A percentile compares a stretch with the other conserved stretches of the same genome.
These are phyloP conservation scores for Sorghum bicolor DNA, from an alignment of 176 grass and related monocot genomes.

Conservation along the genomic window DNA sequence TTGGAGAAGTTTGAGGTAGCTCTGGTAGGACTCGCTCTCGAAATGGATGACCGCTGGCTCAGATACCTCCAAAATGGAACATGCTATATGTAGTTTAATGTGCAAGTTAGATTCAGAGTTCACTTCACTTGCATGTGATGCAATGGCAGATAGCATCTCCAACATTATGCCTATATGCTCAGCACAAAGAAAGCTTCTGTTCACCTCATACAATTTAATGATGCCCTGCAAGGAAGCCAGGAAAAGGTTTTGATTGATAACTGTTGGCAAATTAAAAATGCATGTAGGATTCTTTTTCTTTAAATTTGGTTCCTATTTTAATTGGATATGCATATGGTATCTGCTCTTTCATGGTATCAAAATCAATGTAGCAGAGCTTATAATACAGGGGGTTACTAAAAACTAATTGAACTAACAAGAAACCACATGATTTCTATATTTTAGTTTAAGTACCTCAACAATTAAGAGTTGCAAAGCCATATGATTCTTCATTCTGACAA, in stretches of 20 bases:
- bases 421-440: slow-evolving; percentile 24
- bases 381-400: background rate
- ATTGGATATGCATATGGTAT: background rate
- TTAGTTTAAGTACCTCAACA: slow-evolving; percentile 53
- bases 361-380: slow-evolving; percentile 12
- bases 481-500: slow-evolving; percentile 58
- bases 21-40: slow-evolving; percentile 90
- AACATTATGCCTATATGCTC: slow-evolving; percentile 70
- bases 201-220: slow-evolving; percentile 65
- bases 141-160: slow-evolving; percentile 69
- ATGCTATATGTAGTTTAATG: slow-evolving; percentile 69
- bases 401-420: slow-evolving; percentile 20
- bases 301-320: slow-evolving; percentile 5
- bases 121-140: slow-evolving; percentile 76
- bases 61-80: slow-evolving; percentile 77
- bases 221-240: slow-evolving; percentile 63
- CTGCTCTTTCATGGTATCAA: background rate
- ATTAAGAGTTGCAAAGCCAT: slow-evolving; percentile 60
- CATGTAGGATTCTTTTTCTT: background rate
- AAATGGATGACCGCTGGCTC: slow-evolving; percentile 84
- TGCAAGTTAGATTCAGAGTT: slow-evolving; percentile 52
- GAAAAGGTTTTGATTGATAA: slow-evolving; percentile 2
- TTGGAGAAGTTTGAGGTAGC: slow-evolving; percentile 84
- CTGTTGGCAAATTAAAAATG: slow-evolving; percentile 8
- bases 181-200: slow-evolving; percentile 49